A percentile compares a stretch with the other conserved stretches of the same genome.
Evolutionary conservation across 164 flowering plant genomes (phyloP).

Genomic region (Kingdonia uniflora): DNA sequence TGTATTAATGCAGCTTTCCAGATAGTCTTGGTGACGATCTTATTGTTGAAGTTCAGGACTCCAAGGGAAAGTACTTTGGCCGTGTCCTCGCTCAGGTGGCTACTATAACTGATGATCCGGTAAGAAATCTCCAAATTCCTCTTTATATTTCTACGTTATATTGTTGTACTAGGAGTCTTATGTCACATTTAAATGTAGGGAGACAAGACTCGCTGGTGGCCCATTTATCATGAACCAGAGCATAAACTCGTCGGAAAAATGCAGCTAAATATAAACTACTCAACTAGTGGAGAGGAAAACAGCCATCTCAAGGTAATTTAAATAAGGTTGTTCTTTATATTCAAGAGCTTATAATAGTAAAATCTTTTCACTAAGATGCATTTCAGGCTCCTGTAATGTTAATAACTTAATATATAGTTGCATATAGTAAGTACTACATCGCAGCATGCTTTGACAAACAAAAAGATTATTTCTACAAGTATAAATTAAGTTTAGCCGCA

Average conservation of each 20-base stretch:
- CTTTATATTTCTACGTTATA: background rate
- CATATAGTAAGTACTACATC: no score
- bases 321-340: background rate
- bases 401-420: no score
- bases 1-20: conserved; percentile 58
- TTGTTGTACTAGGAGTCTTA: conserved; percentile 7
- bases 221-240: conserved; percentile 83
- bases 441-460: no score
- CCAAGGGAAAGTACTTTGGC: conserved; percentile 70
- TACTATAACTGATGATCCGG: conserved; percentile 71
- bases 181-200: conserved; percentile 37
- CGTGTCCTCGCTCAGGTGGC: conserved; percentile 89
- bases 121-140: conserved; percentile 18
- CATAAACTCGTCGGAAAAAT: conserved; percentile 83
- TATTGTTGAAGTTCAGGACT: conserved; percentile 71
- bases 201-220: conserved; percentile 95
- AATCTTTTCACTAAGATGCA: background rate
- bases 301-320: conserved; percentile 54
- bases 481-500: no score
- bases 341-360: background rate
- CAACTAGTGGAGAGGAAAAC: conserved; percentile 62
- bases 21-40: conserved; percentile 86
- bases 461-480: no score
- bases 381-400: no score
- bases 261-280: conserved; percentile 65